These are phyloP conservation scores for Saturnispora zaruensis DNA, from an alignment of 805 yeast species.

Conservation along the genomic window DNA sequence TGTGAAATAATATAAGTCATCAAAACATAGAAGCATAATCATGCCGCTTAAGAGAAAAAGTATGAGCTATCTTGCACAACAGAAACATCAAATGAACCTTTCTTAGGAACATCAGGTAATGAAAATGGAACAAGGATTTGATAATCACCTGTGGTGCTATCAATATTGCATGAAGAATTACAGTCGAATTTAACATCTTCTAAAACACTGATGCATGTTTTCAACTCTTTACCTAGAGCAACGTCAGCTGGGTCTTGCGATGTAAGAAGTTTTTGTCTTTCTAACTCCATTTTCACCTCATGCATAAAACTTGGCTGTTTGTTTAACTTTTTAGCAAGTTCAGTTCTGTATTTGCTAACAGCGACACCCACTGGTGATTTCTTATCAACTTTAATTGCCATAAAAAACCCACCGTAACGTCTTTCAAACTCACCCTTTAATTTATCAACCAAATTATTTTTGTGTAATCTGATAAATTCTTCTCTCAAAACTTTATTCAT, in stretches of 20 bases:
- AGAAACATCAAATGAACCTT: constrained; percentile 77
- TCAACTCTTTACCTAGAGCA: constrained; percentile 45
- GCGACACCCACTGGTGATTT: constrained; percentile 42
- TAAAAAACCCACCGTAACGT: constrained; percentile 67
- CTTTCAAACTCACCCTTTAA: constrained; percentile 71
- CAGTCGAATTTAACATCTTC: constrained; percentile 22
- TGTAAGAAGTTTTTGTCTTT: constrained; percentile 45
- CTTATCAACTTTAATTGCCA: constrained; percentile 47
- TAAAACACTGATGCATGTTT: constrained; percentile 61
- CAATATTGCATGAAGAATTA: constrained; percentile 10
- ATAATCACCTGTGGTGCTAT: constrained; percentile 19
- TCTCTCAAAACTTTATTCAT: constrained; percentile 69
- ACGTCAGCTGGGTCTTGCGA: constrained; percentile 44
- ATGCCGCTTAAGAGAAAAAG: constrained; percentile 45
- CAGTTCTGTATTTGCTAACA: constrained; percentile 41
- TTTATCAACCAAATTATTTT: constrained; percentile 58
- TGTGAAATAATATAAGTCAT: background rate
- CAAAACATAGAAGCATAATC: background rate
- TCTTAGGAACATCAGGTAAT: constrained; percentile 65
- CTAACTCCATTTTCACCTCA: constrained; percentile 63
- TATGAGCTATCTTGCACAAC: constrained; percentile 66
- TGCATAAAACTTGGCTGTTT: constrained; percentile 57
- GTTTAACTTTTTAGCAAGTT: constrained; percentile 41
- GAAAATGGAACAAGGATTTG: constrained; percentile 57
- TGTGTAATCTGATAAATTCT: constrained; percentile 71